A percentile compares a stretch with the other conserved stretches of the same genome.
phyloP scores from a whole-genome alignment of 306 rosid genomes.

The Rosa multiflora region DNA sequence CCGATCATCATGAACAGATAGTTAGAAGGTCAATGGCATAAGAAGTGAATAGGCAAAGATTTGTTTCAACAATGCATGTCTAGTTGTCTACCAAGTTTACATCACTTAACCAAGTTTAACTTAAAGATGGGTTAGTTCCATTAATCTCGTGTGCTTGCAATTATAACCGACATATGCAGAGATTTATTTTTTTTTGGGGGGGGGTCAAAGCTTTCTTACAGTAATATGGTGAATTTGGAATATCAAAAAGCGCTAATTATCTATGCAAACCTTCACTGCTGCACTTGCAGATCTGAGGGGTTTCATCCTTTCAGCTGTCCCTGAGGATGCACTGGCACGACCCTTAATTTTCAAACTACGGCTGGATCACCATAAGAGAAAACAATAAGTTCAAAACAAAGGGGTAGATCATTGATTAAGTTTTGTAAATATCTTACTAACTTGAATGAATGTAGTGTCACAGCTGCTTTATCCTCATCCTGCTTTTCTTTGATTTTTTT shows the following conservation, averaged over 20 bases:
- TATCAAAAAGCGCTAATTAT: not conserved
- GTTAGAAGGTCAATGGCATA: not conserved
- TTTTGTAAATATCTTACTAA: conserved; percentile 34
- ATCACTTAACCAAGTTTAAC: not conserved
- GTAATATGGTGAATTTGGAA: not conserved
- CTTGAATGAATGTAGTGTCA: conserved; percentile 75
- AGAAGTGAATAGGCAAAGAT: not conserved
- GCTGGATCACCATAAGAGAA: conserved; percentile 33
- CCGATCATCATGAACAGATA: not conserved
- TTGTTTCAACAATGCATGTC: not conserved
- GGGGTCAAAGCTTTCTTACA: not conserved
- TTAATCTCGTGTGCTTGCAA: not conserved
- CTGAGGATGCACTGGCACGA: conserved; percentile 40
- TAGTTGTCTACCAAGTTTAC: not conserved
- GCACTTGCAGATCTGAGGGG: conserved; percentile 64
- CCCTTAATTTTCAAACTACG: conserved; percentile 38
- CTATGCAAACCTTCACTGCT: conserved; percentile 47
- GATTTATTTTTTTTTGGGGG: not conserved
- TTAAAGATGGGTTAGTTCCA: not conserved
- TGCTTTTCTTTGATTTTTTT: conserved; percentile 67
- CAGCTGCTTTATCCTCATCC: conserved; percentile 69
- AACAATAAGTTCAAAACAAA: conserved; percentile 21
- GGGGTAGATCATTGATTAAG: not conserved
- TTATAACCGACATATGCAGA: not conserved
- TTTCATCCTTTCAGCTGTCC: conserved; percentile 58